Base-by-base conservation (phyloP, 2,329 filamentous ascomycete genomes). In the Pyricularia pennisetigena region DNA sequence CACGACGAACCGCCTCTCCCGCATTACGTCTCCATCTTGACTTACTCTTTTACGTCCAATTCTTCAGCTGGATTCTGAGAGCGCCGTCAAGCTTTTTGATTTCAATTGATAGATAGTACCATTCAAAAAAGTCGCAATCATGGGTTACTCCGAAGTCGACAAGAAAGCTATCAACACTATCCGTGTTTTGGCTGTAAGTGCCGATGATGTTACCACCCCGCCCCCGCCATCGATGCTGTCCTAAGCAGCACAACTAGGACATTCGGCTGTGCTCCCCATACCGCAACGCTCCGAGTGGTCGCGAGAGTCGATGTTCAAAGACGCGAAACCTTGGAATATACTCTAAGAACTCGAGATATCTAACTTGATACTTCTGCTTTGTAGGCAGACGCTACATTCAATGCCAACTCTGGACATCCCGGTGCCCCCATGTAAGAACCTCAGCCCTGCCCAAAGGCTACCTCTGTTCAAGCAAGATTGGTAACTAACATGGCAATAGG, bases 151-250 rank as follows among this genome's bases (percentile, higher is more conserved):
- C 80, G 91, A 98, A 77, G 81, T 89, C 78, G 95, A 99, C 81
- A 85, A 90, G 86, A 88, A 93, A 82, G 91, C 93, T 78, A 93
- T 99, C 85, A 98, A 98, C 90, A 97, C 94, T 81, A 98, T 99
- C 85, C 92, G 95, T 81, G 83, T 93, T 79, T 88, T 99, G 76
- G 94, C 95, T 80, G 95, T 98, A 90, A 82, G 93, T 90, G 24
- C 67, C 71, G 75, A n/a, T 64, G 41, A 29, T 26, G 65, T 14
- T 9, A 26, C 12, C 26, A 68, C 69, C 69, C 71, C 70, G 70
- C 70, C 73, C 70, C 73, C 73, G 71, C 72, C 71, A 74, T 72
- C 64, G 66, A 54, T 54, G 41, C 41, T 54, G 41, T 24, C 23
- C 57, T 23, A 16, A 61, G 57, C 16, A 61, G 57, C 57, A 61